Conservation (phyloP, 306 rosid genomes). For the Cotoneaster glaucophyllus region DNA sequence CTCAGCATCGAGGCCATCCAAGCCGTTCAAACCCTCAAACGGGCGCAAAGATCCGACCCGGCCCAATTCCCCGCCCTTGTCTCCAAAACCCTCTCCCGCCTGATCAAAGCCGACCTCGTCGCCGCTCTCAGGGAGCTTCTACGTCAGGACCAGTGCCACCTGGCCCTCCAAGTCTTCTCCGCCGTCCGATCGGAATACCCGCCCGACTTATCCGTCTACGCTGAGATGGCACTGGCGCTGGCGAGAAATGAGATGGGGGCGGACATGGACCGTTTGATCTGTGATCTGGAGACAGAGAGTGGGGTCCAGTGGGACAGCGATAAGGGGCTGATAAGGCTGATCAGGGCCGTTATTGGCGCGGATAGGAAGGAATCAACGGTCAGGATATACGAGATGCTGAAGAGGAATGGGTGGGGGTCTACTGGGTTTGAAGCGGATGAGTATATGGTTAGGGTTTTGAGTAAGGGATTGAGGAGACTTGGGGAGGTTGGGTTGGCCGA, state of each 20-base stretch:
- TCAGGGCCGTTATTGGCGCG: constrained; percentile 58
- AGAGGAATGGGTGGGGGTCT: constrained; percentile 51
- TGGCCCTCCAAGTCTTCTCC: constrained; percentile 64
- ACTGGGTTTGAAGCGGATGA: constrained; percentile 40
- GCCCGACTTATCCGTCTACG: constrained; percentile 45
- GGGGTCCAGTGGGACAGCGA: constrained; percentile 31
- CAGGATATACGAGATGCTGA: constrained; percentile 66
- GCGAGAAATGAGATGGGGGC: constrained; percentile 36
- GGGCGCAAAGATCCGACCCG: constrained; percentile 52
- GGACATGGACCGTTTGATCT: constrained; percentile 55
- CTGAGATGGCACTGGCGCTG: constrained; percentile 44
- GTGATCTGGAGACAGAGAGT: constrained; percentile 33
- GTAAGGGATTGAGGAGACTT: constrained; percentile 48
- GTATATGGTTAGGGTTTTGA: constrained; percentile 54
- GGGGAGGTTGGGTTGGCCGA: constrained; percentile 49
- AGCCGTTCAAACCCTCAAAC: constrained; percentile 80
- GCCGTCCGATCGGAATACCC: constrained; percentile 61
- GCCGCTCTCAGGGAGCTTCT: constrained; percentile 79
- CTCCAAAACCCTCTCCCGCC: constrained; percentile 57
- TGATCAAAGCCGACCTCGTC: constrained; percentile 65
- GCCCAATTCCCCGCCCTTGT: constrained; percentile 16
- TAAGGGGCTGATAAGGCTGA: constrained; percentile 51
- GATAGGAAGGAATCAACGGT: constrained; percentile 64
- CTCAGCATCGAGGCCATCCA: constrained; percentile 96
- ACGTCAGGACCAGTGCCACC: constrained; percentile 59